Conservation (phyloP, 2,329 filamentous ascomycete genomes). For the Pyrenophora teres region DNA sequence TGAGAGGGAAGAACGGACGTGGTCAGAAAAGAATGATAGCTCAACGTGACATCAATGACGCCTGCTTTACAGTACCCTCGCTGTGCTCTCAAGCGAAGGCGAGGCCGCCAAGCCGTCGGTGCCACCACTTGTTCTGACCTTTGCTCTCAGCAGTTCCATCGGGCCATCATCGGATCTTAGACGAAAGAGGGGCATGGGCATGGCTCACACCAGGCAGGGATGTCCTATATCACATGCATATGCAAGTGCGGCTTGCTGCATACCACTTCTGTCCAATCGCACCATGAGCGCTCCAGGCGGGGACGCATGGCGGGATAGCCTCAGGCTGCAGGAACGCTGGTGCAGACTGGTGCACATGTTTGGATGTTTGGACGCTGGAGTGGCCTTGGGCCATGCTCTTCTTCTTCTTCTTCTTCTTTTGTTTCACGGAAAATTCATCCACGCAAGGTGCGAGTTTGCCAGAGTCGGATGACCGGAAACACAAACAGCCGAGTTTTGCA, state of each 20-base stretch:
- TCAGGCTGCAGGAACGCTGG: conserved; percentile 47
- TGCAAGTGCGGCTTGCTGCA: conserved; percentile 47
- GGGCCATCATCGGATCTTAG: conserved; percentile 30
- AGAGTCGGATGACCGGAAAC: conserved; percentile 11
- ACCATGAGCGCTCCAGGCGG: conserved; percentile 20
- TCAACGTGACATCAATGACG: background rate
- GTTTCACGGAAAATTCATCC: background rate
- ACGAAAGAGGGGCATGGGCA: conserved; percentile 24
- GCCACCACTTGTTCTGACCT: conserved; percentile 25
- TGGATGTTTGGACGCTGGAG: background rate
- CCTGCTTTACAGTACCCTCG: background rate
- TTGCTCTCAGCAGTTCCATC: conserved; percentile 24
- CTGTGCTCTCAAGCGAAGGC: conserved; percentile 9
- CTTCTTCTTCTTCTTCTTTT: background rate
- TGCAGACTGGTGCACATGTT: too few species aligned
- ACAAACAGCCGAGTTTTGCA: conserved; percentile 20
- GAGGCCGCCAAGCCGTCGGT: conserved; percentile 16
- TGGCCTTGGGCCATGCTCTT: too few species aligned
- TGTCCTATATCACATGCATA: conserved; percentile 45
- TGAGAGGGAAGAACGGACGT: conserved; percentile 4
- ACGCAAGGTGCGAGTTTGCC: too few species aligned
- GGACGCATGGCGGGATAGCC: conserved; percentile 41
- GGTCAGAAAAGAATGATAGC: conserved; percentile 1
- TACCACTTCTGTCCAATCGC: conserved; percentile 37
- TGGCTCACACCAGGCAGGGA: conserved; percentile 31